A percentile compares a stretch with the other conserved stretches of the same genome.
Conservation (phyloP, 106 monocot genomes). For the Apostasia shenzhenica region DNA sequence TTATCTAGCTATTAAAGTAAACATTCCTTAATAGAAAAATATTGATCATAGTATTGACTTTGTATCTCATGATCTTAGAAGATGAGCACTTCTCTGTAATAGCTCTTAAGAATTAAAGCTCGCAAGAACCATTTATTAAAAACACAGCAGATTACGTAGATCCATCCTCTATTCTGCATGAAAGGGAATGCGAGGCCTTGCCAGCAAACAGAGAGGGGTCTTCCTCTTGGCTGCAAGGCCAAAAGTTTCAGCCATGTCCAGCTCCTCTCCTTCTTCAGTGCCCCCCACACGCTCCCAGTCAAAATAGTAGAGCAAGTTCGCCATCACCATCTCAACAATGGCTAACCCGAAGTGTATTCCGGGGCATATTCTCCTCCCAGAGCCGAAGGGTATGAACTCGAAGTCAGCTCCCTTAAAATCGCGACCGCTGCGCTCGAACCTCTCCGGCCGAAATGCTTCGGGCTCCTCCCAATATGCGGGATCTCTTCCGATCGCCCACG, state of each 20-base stretch:
- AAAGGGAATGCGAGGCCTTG: too few relatives aligned
- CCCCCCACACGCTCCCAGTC: not conserved
- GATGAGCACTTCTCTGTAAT: too few relatives aligned
- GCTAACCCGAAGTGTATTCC: not conserved
- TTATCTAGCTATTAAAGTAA: too few relatives aligned
- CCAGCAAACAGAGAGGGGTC: not conserved
- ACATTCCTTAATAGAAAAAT: too few relatives aligned
- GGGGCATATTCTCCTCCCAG: conserved; percentile 4
- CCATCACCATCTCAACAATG: conserved; percentile 2
- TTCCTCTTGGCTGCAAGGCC: not conserved
- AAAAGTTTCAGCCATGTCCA: conserved; percentile 3
- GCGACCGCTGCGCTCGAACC: not conserved
- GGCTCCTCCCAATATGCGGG: not conserved
- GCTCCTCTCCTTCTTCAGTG: not conserved
- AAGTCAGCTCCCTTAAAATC: not conserved
- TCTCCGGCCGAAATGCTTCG: conserved; percentile 1
- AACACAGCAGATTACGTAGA: too few relatives aligned
- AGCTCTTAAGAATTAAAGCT: too few relatives aligned
- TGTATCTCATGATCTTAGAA: too few relatives aligned
- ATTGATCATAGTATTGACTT: too few relatives aligned
- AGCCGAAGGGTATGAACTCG: conserved; percentile 4
- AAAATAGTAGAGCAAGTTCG: not conserved
- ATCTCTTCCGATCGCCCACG: not conserved
- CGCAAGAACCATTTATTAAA: too few relatives aligned
- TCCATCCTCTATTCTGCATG: too few relatives aligned